Evolutionary conservation across 2,329 filamentous ascomycete genomes (phyloP).

Genomic region (Aspergillus tanneri): DNA sequence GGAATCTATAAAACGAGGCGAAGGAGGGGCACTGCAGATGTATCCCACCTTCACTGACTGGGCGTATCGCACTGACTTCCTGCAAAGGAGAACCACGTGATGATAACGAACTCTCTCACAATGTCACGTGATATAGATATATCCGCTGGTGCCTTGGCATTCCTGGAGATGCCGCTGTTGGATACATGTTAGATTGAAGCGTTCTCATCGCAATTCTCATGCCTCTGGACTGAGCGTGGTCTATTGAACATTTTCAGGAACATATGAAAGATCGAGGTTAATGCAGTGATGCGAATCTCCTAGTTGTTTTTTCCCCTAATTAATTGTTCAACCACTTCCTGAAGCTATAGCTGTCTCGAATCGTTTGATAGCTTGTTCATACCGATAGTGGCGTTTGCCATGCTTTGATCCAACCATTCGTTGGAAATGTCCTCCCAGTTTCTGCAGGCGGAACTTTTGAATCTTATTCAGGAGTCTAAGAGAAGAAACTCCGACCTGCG

Average conservation of each 20-base stretch:
- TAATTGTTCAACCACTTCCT: conserved; percentile 12
- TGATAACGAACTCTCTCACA: conserved; percentile 14
- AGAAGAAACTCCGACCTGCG: conserved; percentile 87
- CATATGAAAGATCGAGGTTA: too few relatives aligned
- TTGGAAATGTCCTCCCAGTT: conserved; percentile 84
- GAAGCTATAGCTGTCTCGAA: conserved; percentile 17
- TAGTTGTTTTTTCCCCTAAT: background rate
- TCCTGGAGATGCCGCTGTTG: conserved; percentile 22
- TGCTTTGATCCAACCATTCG: conserved; percentile 29
- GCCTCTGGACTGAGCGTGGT: background rate
- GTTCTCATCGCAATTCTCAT: background rate
- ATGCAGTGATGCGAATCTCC: background rate
- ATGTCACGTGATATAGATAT: conserved; percentile 20
- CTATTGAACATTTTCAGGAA: too few relatives aligned
- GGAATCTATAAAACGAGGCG: conserved; percentile 13
- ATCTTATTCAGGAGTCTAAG: conserved; percentile 92
- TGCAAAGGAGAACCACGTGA: conserved; percentile 14
- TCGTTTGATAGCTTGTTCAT: conserved; percentile 14
- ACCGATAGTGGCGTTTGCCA: conserved; percentile 24
- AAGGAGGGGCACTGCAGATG: conserved; percentile 22
- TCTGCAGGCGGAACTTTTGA: conserved; percentile 80
- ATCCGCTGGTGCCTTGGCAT: conserved; percentile 21
- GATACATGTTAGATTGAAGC: background rate
- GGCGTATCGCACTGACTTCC: conserved; percentile 6
- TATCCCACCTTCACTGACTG: conserved; percentile 16